Evolutionary conservation across 495 filamentous ascomycete species (phyloP), one percentile per base, ranked within the genome.

Genomic region (Penicillium fimorum): DNA sequence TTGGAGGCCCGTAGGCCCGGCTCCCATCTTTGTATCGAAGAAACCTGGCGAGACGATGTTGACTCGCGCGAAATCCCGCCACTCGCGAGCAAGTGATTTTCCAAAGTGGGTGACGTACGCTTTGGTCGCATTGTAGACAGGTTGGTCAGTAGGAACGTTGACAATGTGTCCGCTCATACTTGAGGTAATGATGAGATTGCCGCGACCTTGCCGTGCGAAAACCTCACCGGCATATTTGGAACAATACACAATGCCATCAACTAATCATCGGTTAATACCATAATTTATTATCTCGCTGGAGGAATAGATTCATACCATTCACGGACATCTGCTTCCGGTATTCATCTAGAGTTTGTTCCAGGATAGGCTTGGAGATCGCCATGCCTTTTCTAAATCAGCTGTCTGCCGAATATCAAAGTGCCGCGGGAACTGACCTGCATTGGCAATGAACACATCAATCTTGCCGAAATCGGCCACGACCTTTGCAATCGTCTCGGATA

Each of bases 91-190:
- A 25, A 89, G 73, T 22, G 83, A 88, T 25, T 85, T 79, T 0
- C 81, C 79, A 12, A 88, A 67, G 59, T 89, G 84, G 18, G 87
- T 81, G 0, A 89, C 81, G 9, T 83, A 86, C 0, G 87, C 87
- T 46, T 89, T 89, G 4, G 77, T 83, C 4, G 77, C 80, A 62
- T 89, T 90, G 69, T 89, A 89, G 1, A 88, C 84, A 0, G 84
- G 81, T 18, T 80, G 80, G 17, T 84, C 74, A 22, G 84, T 70
- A 2, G 84, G 85, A 43, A 84, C 82, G 58, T 93, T 94, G 29
- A 90, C 90, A 50, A 93, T 75, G 17, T 84, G 87, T 3, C 80
- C 90, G 64, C 85, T 89, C 90, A 93, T 92, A 59, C 82, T 86
- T 2, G 85, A 90, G 59, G 91, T 89, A 58, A 92, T 69, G 48